Conservation (phyloP, 257 asterid species). For the Solanum paucissectum region DNA sequence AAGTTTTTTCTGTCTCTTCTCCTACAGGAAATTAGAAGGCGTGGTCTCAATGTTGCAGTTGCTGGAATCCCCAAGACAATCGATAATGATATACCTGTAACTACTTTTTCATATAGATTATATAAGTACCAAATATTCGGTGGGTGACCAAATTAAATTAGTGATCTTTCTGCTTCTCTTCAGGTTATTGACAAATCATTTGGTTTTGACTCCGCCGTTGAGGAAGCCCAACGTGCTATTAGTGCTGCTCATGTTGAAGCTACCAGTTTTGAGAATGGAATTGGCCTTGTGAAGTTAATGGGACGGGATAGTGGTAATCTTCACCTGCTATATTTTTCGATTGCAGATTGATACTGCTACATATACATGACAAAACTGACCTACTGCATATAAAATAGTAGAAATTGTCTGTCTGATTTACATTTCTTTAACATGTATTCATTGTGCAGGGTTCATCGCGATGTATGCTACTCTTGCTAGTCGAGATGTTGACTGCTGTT, state of each 20-base stretch:
- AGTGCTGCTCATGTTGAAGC: conserved; percentile 97
- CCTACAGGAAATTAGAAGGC: conserved; percentile 64
- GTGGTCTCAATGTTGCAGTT: conserved; percentile 80
- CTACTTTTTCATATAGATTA: background rate
- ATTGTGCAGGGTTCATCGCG: conserved; percentile 64
- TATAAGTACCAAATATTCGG: background rate
- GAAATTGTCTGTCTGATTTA: background rate
- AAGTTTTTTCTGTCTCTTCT: background rate
- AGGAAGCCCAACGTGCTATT: conserved; percentile 97
- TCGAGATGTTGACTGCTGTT: conserved; percentile 91
- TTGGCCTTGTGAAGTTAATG: conserved; percentile 88
- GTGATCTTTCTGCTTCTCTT: background rate
- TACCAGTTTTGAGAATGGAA: conserved; percentile 80
- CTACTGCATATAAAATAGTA: background rate
- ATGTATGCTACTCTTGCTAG: conserved; percentile 96
- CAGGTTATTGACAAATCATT: conserved; percentile 90
- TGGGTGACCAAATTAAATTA: background rate
- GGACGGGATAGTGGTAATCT: conserved; percentile 75
- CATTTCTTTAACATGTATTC: background rate
- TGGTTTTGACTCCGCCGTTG: conserved; percentile 92
- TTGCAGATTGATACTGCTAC: background rate
- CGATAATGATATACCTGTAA: conserved; percentile 90
- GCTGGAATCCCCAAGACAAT: conserved; percentile 88
- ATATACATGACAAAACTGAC: background rate
- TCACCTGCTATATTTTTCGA: background rate